Conservation (phyloP, 805 yeast genomes). For the Candida maris region DNA sequence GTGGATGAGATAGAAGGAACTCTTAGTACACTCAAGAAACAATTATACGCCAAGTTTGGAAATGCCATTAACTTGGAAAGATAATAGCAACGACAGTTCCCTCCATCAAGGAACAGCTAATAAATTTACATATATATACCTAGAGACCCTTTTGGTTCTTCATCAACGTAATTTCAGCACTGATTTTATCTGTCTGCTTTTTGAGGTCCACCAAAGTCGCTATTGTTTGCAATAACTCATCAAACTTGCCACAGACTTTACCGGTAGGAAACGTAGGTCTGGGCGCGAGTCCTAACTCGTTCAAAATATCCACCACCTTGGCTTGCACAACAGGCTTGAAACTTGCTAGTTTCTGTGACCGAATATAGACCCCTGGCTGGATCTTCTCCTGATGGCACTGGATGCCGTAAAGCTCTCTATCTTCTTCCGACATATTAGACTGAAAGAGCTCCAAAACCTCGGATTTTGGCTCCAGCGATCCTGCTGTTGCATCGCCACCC, state of each 20-base stretch:
- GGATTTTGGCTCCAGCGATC: constrained; percentile 24
- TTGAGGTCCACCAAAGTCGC: constrained; percentile 76
- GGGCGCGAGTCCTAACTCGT: constrained; percentile 74
- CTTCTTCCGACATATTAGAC: constrained; percentile 63
- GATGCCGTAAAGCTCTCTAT: constrained; percentile 82
- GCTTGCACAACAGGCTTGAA: constrained; percentile 74
- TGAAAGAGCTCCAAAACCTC: constrained; percentile 38
- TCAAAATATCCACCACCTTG: constrained; percentile 56
- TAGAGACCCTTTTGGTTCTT: constrained; percentile 31
- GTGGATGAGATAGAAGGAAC: constrained; percentile 51
- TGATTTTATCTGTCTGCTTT: constrained; percentile 81
- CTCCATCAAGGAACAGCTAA: not conserved
- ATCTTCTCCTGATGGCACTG: constrained; percentile 71
- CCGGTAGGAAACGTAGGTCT: constrained; percentile 88
- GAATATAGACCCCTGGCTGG: constrained; percentile 74
- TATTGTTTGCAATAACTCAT: constrained; percentile 65
- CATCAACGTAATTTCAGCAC: constrained; percentile 65
- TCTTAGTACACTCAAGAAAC: constrained; percentile 60
- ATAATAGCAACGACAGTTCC: no score
- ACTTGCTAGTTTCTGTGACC: constrained; percentile 75
- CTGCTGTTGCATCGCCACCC: constrained; percentile 24
- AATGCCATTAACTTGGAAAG: constrained; percentile 81
- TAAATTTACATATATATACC: constrained; percentile 10
- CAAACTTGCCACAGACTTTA: constrained; percentile 71
- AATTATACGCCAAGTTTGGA: constrained; percentile 87